Conservation (phyloP, 2,329 filamentous ascomycete species). For the Cercospora sojina region DNA sequence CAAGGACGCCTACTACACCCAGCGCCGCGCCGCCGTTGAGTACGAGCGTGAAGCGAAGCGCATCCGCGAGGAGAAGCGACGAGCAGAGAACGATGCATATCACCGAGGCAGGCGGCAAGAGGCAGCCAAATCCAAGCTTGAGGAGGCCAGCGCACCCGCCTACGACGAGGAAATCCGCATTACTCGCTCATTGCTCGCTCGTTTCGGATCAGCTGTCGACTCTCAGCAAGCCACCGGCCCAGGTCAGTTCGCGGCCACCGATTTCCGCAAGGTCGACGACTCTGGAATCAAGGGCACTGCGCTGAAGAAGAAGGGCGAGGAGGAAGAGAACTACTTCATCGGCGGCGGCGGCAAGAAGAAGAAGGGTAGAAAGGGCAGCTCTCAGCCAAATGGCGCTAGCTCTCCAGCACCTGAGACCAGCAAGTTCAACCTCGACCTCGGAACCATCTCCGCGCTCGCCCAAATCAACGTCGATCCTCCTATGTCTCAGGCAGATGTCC, state of each 20-base stretch:
- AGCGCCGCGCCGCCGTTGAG: constrained; percentile 76
- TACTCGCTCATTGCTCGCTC: constrained; percentile 81
- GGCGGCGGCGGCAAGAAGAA: constrained; percentile 76
- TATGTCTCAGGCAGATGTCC: constrained; percentile 79
- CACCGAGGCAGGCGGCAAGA: constrained; percentile 72
- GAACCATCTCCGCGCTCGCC: constrained; percentile 85
- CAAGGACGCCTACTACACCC: constrained; percentile 84
- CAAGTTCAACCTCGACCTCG: constrained; percentile 84
- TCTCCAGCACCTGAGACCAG: constrained; percentile 48
- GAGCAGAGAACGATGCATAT: constrained; percentile 74
- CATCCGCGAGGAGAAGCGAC: constrained; percentile 71
- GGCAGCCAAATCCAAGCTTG: constrained; percentile 71
- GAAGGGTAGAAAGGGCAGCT: constrained; percentile 68
- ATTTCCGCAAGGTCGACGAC: constrained; percentile 80
- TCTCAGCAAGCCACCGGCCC: constrained; percentile 63
- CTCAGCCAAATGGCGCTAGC: constrained; percentile 68
- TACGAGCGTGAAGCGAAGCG: constrained; percentile 83
- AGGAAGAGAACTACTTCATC: constrained; percentile 80
- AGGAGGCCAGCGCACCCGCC: constrained; percentile 79
- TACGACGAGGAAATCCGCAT: constrained; percentile 91
- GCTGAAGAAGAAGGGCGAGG: constrained; percentile 75
- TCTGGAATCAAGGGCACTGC: constrained; percentile 81
- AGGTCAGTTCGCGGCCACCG: constrained; percentile 73
- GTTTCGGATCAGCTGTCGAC: constrained; percentile 70
- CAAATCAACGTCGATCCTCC: constrained; percentile 85